phyloP scores from a whole-genome alignment of 2,329 filamentous ascomycete species.

The Fusarium nanum region DNA sequence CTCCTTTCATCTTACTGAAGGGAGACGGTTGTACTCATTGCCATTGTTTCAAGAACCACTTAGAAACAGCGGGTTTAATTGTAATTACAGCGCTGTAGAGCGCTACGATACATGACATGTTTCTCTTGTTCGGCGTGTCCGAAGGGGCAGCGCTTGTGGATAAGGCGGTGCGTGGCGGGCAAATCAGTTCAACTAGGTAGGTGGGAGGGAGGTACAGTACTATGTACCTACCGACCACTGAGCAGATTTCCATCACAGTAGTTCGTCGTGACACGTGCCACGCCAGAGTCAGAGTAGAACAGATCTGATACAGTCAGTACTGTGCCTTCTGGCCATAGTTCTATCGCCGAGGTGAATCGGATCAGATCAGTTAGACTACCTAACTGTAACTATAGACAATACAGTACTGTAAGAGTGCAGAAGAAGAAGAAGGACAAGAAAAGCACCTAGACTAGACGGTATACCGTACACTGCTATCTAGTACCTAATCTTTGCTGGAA shows the following conservation, averaged over 20 bases:
- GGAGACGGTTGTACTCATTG: conserved; percentile 1
- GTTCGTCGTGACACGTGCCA: conserved; percentile 25
- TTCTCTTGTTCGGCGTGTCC: conserved; percentile 31
- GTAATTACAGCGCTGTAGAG: background rate
- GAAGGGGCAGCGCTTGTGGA: conserved; percentile 38
- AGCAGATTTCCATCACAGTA: conserved; percentile 13
- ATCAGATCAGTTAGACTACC: background rate
- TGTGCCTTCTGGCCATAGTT: conserved; percentile 1
- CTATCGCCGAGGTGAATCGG: background rate
- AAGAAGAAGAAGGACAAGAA: background rate
- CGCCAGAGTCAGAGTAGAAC: background rate
- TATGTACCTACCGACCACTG: conserved; percentile 1
- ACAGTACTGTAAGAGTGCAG: background rate
- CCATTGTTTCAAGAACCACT: conserved; percentile 16
- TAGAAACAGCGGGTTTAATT: background rate
- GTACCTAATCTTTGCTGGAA: background rate
- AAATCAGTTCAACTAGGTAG: conserved; percentile 13
- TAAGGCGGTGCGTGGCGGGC: conserved; percentile 32
- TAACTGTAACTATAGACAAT: background rate
- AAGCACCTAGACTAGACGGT: background rate
- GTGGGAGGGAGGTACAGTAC: background rate
- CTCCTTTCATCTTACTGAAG: conserved; percentile 2
- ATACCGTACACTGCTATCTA: background rate
- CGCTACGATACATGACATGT: conserved; percentile 10
- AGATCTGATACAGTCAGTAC: background rate